phyloP scores from a whole-genome alignment of 257 asterid genomes.

The Scutellaria minor region DNA sequence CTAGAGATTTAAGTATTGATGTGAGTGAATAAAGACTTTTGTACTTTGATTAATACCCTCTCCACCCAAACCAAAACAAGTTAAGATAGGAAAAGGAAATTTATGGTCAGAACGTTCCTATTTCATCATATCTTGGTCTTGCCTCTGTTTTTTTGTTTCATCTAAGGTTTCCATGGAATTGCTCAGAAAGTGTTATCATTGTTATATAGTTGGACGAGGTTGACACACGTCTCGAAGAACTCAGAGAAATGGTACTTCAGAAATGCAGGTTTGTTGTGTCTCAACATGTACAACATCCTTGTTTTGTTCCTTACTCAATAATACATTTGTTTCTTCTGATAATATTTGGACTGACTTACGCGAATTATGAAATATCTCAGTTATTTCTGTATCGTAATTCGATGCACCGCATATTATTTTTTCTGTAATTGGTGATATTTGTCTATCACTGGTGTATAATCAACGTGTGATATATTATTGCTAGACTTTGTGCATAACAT shows the following conservation, averaged over 20 bases:
- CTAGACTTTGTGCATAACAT: neutral
- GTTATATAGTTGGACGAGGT: constrained; percentile 65
- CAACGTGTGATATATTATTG: neutral
- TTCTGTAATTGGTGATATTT: neutral
- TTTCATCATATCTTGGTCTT: constrained; percentile 21
- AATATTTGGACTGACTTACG: neutral
- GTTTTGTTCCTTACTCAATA: neutral
- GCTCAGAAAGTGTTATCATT: constrained; percentile 32
- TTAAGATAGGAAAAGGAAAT: neutral
- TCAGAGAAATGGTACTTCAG: constrained; percentile 69
- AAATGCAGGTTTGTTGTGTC: constrained; percentile 75
- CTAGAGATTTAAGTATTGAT: constrained; percentile 62
- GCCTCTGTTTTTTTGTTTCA: neutral
- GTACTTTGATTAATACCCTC: constrained; percentile 10
- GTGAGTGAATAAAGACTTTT: constrained; percentile 41
- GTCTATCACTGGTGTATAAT: neutral
- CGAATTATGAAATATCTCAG: neutral
- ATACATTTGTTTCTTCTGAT: neutral
- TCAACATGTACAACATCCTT: constrained; percentile 11
- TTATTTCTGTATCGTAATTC: constrained; percentile 3
- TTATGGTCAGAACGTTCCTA: neutral
- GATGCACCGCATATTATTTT: constrained; percentile 1
- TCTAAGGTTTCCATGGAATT: constrained; percentile 14
- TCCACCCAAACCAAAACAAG: neutral
- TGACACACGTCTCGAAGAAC: constrained; percentile 65